These are phyloP conservation scores for Nepenthes alata DNA, from an alignment of 179 eudicot genomes.

Conservation along the genomic window DNA sequence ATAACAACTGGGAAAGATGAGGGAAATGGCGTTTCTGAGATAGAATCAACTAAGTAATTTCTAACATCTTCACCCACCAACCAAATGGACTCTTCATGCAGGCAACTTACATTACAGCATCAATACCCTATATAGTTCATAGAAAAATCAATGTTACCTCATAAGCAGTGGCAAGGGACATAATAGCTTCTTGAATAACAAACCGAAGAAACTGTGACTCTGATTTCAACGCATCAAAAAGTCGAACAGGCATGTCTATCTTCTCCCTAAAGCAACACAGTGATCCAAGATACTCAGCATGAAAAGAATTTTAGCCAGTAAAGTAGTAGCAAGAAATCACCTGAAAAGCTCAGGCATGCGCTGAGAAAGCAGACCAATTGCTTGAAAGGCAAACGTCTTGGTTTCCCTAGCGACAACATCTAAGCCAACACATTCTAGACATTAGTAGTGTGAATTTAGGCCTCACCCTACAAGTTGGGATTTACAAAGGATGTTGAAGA, in stretches of 20 bases:
- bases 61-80: too few species aligned
- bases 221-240: slow-evolving; percentile 67
- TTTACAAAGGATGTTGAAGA: background rate
- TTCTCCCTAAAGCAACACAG: slow-evolving; percentile 48
- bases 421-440: slow-evolving; percentile 17
- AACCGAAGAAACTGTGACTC: slow-evolving; percentile 68
- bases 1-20: too few species aligned
- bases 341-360: slow-evolving; percentile 97
- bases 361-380: slow-evolving; percentile 80
- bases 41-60: too few species aligned
- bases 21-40: too few species aligned
- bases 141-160: slow-evolving; percentile 25
- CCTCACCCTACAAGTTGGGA: background rate
- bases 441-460: slow-evolving; percentile 7
- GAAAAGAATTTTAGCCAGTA: background rate
- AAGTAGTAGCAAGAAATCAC: slow-evolving; percentile 17
- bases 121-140: too few species aligned
- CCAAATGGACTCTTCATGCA: slow-evolving; percentile 1
- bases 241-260: slow-evolving; percentile 76
- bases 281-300: slow-evolving; percentile 3
- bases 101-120: background rate
- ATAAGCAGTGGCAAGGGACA: slow-evolving; percentile 78
- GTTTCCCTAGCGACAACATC: slow-evolving; percentile 74
- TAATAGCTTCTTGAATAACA: slow-evolving; percentile 77
- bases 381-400: slow-evolving; percentile 80